Evolutionary conservation across 2,329 filamentous ascomycete species (phyloP), one percentile per base, ranked within the genome.

Genomic region (Trichoderma atrobrunneum): DNA sequence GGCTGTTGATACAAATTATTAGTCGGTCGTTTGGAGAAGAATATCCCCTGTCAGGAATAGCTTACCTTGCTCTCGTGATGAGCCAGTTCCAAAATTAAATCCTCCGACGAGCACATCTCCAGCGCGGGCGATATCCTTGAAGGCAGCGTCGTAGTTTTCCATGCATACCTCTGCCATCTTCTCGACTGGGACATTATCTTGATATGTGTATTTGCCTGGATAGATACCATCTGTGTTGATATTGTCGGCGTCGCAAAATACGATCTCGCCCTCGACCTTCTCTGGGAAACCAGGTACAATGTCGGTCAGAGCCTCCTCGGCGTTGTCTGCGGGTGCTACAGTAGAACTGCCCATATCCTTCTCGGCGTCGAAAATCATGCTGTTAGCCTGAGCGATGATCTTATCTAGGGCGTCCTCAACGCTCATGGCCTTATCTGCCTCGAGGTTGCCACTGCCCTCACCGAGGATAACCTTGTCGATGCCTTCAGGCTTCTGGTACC

Each of bases 151-250:
- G 83, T 97, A 98, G 86, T 98, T 98, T 79, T 92, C 88, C 94
- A 98, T 98, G 81, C 92, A 95, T 0, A 95, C 94, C 75, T 92
- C 85, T 0, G 94, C 93, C 95, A 98, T 98, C 71, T 89, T 89
- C 73, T 93, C 91, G 43, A 48, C 43, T 48, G 43, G 43, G n/a
- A 48, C 43, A 18, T 48, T 1, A 83, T 98, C 95, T 79, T 97
- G 93, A 82, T 98, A 98, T 0, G 95, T 98, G 81, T 93, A 94
- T 79, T 95, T 95, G 6, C 93, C 94, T 0, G 94, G 92, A 81
- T 98, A 98, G 80, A 98, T 97, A 70, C 88, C 91, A 78, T 98
- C 95, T 0, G 95, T 98, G 82, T 96, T 93, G 80, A 98, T 89
- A 82, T 97, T 97, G 75, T 87, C 85, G 0, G 26, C 28, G 24